These are phyloP conservation scores for Penicillium flavigenum DNA, from an alignment of 495 filamentous ascomycete genomes.

Conservation along the genomic window DNA sequence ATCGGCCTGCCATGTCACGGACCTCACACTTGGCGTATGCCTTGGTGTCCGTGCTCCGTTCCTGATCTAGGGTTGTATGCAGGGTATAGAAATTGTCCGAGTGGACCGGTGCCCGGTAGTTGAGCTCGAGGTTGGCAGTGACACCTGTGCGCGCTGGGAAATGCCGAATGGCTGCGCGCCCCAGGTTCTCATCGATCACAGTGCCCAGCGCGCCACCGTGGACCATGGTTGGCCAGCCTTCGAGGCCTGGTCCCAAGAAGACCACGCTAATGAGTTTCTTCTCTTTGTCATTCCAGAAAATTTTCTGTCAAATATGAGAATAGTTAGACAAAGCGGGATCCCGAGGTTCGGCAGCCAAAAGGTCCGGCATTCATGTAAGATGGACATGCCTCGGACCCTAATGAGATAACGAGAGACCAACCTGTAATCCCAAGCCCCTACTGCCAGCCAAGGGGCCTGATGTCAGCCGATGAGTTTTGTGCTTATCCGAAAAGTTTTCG, in stretches of 20 bases:
- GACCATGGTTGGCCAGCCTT: conserved; percentile 74
- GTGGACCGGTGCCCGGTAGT: conserved; percentile 58
- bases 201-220: conserved; percentile 76
- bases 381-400: conserved; percentile 1
- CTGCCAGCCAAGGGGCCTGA: conserved; percentile 44
- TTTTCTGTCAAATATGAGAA: conserved; percentile 30
- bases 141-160: conserved; percentile 51
- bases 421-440: conserved; percentile 45
- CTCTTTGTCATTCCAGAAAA: conserved; percentile 54
- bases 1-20: conserved; percentile 49
- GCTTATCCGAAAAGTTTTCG: conserved; percentile 42
- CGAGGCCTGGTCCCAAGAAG: conserved; percentile 59
- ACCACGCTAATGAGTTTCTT: conserved; percentile 54
- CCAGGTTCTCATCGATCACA: conserved; percentile 63
- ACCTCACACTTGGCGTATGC: conserved; percentile 58
- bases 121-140: conserved; percentile 64
- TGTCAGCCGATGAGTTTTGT: conserved; percentile 37
- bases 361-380: conserved; percentile 2
- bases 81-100: conserved; percentile 65
- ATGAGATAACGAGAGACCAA: conserved; percentile 22
- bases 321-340: conserved; percentile 27
- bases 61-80: conserved; percentile 46
- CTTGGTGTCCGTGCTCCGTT: conserved; percentile 59
- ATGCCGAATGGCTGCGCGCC: conserved; percentile 41
- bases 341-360: conserved; percentile 22